Evolutionary conservation across 2,329 filamentous ascomycete genomes (phyloP).

Genomic region (Fonsecaea erecta): DNA sequence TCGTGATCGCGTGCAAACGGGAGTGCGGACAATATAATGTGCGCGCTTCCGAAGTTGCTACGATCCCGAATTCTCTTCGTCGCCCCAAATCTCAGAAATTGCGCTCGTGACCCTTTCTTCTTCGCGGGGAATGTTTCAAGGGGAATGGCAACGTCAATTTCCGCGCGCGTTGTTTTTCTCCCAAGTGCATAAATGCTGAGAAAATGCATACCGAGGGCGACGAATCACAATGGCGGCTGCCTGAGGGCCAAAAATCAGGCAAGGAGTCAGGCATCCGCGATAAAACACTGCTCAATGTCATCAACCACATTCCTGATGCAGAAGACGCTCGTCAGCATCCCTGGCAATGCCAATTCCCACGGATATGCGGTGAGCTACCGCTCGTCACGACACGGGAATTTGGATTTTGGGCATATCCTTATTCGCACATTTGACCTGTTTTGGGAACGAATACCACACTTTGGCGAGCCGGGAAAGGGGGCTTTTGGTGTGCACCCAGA

Average conservation of each 20-base stretch:
- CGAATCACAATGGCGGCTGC: neutral
- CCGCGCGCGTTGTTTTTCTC: neutral
- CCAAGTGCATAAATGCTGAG: neutral
- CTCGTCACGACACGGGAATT: neutral
- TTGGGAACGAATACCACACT: neutral
- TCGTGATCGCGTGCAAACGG: constrained; percentile 3
- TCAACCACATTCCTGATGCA: neutral
- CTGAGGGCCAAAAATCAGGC: neutral
- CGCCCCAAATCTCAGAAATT: neutral
- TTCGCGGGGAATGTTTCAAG: neutral
- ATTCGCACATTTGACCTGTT: constrained; percentile 2
- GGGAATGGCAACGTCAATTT: neutral
- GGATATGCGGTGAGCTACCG: constrained; percentile 1
- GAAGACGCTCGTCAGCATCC: neutral
- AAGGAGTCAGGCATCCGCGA: neutral
- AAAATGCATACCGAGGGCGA: neutral
- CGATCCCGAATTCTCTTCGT: neutral
- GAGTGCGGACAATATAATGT: neutral
- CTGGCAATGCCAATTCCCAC: neutral
- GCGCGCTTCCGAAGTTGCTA: neutral
- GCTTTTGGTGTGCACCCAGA: neutral
- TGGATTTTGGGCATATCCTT: neutral
- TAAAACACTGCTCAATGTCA: neutral
- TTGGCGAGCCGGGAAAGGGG: too few species aligned
- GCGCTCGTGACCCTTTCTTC: neutral